Conservation (phyloP, 768 basidiomycete genomes). For the Epithele typhae region DNA sequence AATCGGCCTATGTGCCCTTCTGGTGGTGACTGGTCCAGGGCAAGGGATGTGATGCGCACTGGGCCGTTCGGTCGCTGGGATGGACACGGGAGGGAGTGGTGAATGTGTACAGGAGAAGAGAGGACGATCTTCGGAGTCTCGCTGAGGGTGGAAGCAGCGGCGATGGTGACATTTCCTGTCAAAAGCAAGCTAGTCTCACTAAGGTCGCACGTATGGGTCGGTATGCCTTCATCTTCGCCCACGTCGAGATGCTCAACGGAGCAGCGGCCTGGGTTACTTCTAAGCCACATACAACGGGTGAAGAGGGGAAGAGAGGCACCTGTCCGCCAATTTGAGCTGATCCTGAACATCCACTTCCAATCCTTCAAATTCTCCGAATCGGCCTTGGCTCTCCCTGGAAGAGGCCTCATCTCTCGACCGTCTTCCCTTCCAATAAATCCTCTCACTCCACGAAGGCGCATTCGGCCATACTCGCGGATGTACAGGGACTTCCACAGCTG, state of each 20-base stretch:
- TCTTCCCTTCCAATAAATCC: conserved; percentile 56
- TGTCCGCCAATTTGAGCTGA: conserved; percentile 77
- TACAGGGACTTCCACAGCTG: conserved; percentile 71
- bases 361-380: conserved; percentile 38
- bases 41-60: conserved; percentile 56
- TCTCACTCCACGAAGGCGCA: conserved; percentile 61
- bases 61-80: conserved; percentile 29
- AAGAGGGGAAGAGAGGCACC: conserved; percentile 36
- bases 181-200: conserved; percentile 44
- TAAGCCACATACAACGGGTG: not conserved
- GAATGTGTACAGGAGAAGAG: conserved; percentile 28
- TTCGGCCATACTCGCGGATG: conserved; percentile 58
- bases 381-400: conserved; percentile 48
- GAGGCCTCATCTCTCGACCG: conserved; percentile 51
- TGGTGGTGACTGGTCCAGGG: conserved; percentile 72
- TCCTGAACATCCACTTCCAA: conserved; percentile 88
- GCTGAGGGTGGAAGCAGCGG: conserved; percentile 41
- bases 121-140: conserved; percentile 35
- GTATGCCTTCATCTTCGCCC: not conserved
- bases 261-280: conserved; percentile 56
- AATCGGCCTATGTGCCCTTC: conserved; percentile 38
- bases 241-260: conserved; percentile 28
- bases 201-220: conserved; percentile 2
- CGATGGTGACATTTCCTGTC: conserved; percentile 56
- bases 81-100: conserved; percentile 40